Evolutionary conservation across 352 stramenopile species (phyloP), one percentile per base, ranked within the genome.

Genomic region (Globisporangium splendens): DNA sequence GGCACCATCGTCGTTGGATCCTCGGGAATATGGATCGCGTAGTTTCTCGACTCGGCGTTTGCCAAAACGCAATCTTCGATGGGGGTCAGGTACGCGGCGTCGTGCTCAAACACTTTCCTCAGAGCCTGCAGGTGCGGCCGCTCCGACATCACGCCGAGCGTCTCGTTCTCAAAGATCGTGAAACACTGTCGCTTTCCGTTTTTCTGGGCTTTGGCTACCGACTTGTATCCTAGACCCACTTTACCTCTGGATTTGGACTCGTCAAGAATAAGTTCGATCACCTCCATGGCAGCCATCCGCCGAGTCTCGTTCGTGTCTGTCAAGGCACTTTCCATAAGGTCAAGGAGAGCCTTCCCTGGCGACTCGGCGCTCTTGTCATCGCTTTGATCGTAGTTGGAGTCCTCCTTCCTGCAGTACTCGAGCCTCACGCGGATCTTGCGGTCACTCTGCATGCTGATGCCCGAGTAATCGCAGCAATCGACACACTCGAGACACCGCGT

Each of bases 401-500:
- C 24, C 24, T 31, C 24, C 24, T 31, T 31, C 24, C 24, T 31
- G 24, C 24, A 31, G 24, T 31, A 31, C 24, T 31, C 24, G 5
- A 44, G 38, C 21, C 59, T 48, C 24, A 59, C 55, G 21, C 20
- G 46, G 24, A 42, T 62, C 11, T 31, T 31, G 15, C 13, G 44
- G 18, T 74, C 61, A 5, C 24, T 31, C n/a, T 21, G 41, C 12
- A n/a, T 21, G 42, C 53, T 20, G 43, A 79, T 54, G 52, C 69
- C 50, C 18, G 66, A 68, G 47, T 75, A 83, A 35, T 79, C 62
- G 41, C 74, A 81, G 12, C 69, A 55, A 41, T 81, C 69, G 2
- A 81, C 66, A 53, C 69, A 77, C 42, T 84, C 74, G 13, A 79
- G 60, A 18, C 74, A 84, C 39, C 72, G 74, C 38, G 44, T 68